A percentile compares a stretch with the other conserved stretches of the same genome.
Conservation (phyloP, 2,329 filamentous ascomycete genomes). For the Colletotrichum liriopes region DNA sequence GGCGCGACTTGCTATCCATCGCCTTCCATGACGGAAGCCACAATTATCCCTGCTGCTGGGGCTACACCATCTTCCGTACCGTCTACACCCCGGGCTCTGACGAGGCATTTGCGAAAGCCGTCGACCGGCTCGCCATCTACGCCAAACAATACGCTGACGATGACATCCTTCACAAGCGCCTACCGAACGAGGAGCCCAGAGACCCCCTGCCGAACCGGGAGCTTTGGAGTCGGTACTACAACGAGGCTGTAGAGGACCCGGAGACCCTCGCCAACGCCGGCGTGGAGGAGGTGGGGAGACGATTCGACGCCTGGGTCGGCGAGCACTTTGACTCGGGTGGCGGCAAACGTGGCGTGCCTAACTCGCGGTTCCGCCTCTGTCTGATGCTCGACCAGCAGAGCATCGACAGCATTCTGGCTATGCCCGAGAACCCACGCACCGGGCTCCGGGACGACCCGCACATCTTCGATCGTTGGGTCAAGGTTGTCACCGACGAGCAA, state of each 20-base stretch:
- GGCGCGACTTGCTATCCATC: constrained; percentile 36
- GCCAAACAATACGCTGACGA: constrained; percentile 36
- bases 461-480: constrained; percentile 37
- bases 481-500: constrained; percentile 39
- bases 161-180: constrained; percentile 11
- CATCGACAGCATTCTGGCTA: constrained; percentile 45
- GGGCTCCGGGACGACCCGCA: constrained; percentile 11
- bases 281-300: constrained; percentile 42
- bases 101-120: constrained; percentile 39
- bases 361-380: constrained; percentile 44
- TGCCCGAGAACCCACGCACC: constrained; percentile 43
- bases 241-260: constrained; percentile 44
- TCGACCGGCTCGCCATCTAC: constrained; percentile 44
- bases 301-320: constrained; percentile 43
- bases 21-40: constrained; percentile 44
- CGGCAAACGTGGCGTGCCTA: constrained; percentile 26
- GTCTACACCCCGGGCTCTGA: constrained; percentile 43
- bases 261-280: constrained; percentile 33
- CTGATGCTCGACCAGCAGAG: constrained; percentile 46
- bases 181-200: constrained; percentile 15
- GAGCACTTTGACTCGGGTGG: constrained; percentile 23
- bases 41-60: constrained; percentile 46
- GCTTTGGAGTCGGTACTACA: constrained; percentile 44
- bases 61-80: constrained; percentile 46
- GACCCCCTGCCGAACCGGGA: constrained; percentile 43